Conservation (phyloP, 2,329 filamentous ascomycete genomes). For the Colletotrichum shisoi region DNA sequence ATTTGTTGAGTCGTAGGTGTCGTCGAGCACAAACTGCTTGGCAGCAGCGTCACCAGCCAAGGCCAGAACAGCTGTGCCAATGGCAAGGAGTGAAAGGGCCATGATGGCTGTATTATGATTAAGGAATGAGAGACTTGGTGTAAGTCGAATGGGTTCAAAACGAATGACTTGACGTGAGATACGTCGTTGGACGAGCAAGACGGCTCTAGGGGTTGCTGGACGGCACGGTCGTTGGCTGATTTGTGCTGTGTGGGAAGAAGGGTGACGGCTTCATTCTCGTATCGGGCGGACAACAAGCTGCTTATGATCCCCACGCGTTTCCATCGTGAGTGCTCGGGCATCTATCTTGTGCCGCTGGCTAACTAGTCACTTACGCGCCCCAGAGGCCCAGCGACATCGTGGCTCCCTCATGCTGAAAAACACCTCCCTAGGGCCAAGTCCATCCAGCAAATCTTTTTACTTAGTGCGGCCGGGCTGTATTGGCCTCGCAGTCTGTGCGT, state of each 20-base stretch:
- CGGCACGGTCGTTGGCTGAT: constrained; percentile 26
- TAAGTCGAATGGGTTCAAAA: constrained; percentile 37
- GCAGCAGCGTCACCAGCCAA: constrained; percentile 48
- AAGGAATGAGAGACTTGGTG: constrained; percentile 44
- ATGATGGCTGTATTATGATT: constrained; percentile 46
- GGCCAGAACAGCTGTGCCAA: constrained; percentile 52
- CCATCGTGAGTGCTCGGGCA: background rate
- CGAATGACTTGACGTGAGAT: constrained; percentile 55
- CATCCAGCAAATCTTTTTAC: background rate
- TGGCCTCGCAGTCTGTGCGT: background rate
- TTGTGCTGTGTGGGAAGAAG: constrained; percentile 24
- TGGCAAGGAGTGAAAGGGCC: constrained; percentile 53
- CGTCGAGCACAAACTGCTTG: constrained; percentile 50
- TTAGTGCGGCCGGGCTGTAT: background rate
- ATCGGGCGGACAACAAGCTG: constrained; percentile 13
- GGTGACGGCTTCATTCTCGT: background rate
- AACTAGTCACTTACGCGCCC: constrained; percentile 12
- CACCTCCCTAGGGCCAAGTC: constrained; percentile 1
- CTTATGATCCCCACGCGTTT: constrained; percentile 29
- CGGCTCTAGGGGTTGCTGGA: constrained; percentile 42
- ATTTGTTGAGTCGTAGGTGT: constrained; percentile 53
- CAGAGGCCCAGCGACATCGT: constrained; percentile 3
- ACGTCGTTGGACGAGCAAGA: constrained; percentile 54
- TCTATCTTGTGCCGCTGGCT: background rate
- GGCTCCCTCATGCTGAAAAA: background rate